Evolutionary conservation across 1,139 yeast species (phyloP), one percentile per base, ranked within the genome.

Genomic region (Geotrichum bryndzae): DNA sequence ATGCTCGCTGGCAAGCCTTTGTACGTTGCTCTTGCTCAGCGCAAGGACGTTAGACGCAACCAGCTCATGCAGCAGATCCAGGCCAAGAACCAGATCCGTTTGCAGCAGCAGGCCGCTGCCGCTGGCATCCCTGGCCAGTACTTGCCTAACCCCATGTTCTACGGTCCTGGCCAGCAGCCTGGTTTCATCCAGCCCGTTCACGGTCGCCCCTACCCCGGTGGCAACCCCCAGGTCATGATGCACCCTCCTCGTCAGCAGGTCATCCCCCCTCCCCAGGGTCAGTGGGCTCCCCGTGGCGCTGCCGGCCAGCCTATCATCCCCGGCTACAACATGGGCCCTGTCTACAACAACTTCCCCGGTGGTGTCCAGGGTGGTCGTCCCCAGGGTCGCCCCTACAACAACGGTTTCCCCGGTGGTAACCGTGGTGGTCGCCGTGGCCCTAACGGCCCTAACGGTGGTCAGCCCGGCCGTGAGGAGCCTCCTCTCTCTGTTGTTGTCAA

Each of bases 21-120:
- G 76, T 94, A 94, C 77, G 99, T 94, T 79, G 97, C 98, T 68
- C 87, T 95, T 76, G 99, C 99, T 72, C 99, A 94, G 85, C 90
- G 97, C 80, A 92, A 91, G 82, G 99, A 94, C 74, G 96, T 90
- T 66, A 91, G 99, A 85, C 90, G 96, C 77, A 85, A 91, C 73
- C 98, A 94, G 82, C 84, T 95, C 77, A 95, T 91, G 78, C 98
- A 95, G 82, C 99, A 94, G 80, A 89, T 91, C 76, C 96, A 90
- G 79, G 98, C 97, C 70, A 90, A 97, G 84, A 91, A 90, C 85
- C 98, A 94, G 81, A 86, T 92, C 87, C 90, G 98, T 83, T 84
- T 91, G 85, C 98, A 92, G 83, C 96, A 91, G 78, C 91, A 90
- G 77, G 80, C 79, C 54, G 79, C 79, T 50, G 76, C 74, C 33